Base-by-base conservation (phyloP, 441 rosid genomes). In the Biscutella laevigata region DNA sequence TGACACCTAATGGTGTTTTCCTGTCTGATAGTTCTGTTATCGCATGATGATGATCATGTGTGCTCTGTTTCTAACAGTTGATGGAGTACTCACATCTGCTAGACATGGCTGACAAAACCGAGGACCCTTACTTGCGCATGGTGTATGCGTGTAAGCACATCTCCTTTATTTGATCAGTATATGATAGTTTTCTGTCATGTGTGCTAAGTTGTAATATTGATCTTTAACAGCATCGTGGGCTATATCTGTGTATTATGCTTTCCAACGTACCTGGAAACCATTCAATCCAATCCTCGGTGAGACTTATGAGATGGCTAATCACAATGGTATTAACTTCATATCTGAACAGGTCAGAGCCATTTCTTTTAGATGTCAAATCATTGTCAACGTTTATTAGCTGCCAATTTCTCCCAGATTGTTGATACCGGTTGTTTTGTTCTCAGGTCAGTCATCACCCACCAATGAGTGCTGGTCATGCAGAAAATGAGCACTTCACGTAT, bases 371-470 rank as follows among this genome's bases (percentile, higher is more conserved):
- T 19, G 4, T 35, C 9, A 26, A 33, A 25, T 7, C 19, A 6
- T 20, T 47, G n/a, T 10, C 13, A 9, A 46, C 5, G 22, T 34
- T 36, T 49, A 7, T 14, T 42, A 32, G 51, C 14, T 58, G 22
- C 48, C 38, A 53, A 22, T 21, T 40, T 35, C 24, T 22, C 29
- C 21, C 53, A 49, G 43, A 37, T 43, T 51, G 3, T 28, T 59
- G 51, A 67, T 43, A 41, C 36, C 46, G 28, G 28, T 66, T 20
- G 17, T 49, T 8, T 59, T 33, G 47, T 21, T 71, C 51, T 59
- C 84, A 92, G 99, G 88, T 88, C 58, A 84, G 96, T 64, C 96
- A 94, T 77, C 97, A 94, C 46, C 99, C 97, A 7, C 99, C 99
- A 52, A 76, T 89, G 73, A 81, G 99, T 66, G 94, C 95, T 38